These are phyloP conservation scores for Venustampulla echinocandica DNA, from an alignment of 495 filamentous ascomycete genomes.

Conservation along the genomic window DNA sequence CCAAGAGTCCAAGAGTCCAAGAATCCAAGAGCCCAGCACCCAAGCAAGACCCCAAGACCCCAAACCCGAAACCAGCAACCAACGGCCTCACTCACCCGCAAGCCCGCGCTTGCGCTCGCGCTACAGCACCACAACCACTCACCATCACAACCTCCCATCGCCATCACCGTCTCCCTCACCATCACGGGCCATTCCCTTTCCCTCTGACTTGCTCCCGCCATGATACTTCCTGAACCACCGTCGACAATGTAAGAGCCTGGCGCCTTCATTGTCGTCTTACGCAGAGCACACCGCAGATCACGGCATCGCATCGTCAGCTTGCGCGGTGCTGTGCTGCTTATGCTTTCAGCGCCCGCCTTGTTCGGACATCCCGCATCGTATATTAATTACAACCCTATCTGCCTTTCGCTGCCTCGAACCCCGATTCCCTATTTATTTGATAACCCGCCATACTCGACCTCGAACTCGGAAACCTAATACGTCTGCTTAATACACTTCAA, in stretches of 20 bases:
- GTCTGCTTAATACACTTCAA: too few relatives aligned
- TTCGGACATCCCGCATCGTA: conserved; percentile 10
- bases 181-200: background rate
- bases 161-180: background rate
- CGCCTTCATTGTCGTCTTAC: conserved; percentile 16
- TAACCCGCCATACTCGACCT: background rate
- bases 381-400: background rate
- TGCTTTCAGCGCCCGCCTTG: conserved; percentile 17
- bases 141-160: background rate
- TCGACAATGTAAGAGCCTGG: conserved; percentile 24
- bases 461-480: too few relatives aligned
- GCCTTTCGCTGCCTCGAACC: background rate
- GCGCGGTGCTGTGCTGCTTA: conserved; percentile 15
- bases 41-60: too few relatives aligned
- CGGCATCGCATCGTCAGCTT: conserved; percentile 2
- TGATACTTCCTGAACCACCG: too few relatives aligned
- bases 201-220: conserved; percentile 3
- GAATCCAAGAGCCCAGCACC: too few relatives aligned
- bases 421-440: background rate
- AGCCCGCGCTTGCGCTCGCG: too few relatives aligned
- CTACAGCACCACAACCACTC: too few relatives aligned
- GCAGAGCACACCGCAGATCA: conserved; percentile 4
- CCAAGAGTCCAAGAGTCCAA: too few relatives aligned
- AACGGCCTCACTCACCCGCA: too few relatives aligned
- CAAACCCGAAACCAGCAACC: too few relatives aligned